These are phyloP conservation scores for Mycena galopus DNA, from an alignment of 768 basidiomycete species.

Conservation along the genomic window DNA sequence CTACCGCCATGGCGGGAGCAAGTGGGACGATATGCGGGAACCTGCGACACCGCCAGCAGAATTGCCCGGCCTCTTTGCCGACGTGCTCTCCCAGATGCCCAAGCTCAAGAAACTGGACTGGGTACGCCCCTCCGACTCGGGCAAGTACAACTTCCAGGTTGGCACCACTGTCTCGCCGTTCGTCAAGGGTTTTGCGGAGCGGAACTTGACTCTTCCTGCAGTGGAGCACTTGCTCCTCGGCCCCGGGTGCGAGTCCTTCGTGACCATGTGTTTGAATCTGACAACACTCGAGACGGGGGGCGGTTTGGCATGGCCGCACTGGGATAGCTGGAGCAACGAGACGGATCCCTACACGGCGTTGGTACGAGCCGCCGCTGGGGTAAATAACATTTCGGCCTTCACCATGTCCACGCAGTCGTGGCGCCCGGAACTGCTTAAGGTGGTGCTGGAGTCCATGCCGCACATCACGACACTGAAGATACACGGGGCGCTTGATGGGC, in stretches of 20 bases:
- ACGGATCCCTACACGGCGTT: conserved; percentile 13
- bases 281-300: conserved; percentile 15
- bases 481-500: conserved; percentile 17
- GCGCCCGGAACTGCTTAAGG: conserved; percentile 13
- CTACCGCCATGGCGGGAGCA: conserved; percentile 16
- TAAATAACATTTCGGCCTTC: conserved; percentile 16
- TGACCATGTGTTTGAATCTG: conserved; percentile 16
- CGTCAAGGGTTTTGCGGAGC: conserved; percentile 14
- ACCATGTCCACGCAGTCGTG: conserved; percentile 19
- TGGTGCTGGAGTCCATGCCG: conserved; percentile 17
- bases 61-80: conserved; percentile 9
- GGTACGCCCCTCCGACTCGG: conserved; percentile 14
- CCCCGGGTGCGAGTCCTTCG: conserved; percentile 17
- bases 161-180: conserved; percentile 14
- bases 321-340: conserved; percentile 13
- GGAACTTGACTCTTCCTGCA: conserved; percentile 20
- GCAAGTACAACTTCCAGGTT: conserved; percentile 8
- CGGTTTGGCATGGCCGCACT: conserved; percentile 14
- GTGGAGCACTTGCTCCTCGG: conserved; percentile 18
- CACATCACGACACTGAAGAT: conserved; percentile 13
- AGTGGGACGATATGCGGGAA: conserved; percentile 16
- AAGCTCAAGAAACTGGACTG: conserved; percentile 17
- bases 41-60: conserved; percentile 18
- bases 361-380: conserved; percentile 18
- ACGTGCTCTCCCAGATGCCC: conserved; percentile 18